These are phyloP conservation scores for Grosmannia clavigera DNA, from an alignment of 2,329 filamentous ascomycete genomes.

Conservation along the genomic window DNA sequence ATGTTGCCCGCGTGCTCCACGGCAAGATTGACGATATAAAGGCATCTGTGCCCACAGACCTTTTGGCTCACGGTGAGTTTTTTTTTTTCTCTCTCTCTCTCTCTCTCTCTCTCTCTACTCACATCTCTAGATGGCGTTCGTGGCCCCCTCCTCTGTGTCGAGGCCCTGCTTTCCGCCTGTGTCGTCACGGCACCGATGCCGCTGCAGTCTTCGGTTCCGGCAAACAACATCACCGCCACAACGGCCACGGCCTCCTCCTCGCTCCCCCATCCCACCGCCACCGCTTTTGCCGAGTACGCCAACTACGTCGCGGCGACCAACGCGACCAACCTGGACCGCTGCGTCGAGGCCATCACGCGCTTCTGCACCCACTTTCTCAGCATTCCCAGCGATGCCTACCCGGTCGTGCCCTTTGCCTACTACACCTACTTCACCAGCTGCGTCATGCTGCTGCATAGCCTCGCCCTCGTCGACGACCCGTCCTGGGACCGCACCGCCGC, in stretches of 20 bases:
- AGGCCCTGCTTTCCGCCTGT: conserved; percentile 26
- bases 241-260: background rate
- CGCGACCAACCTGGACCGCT: conserved; percentile 9
- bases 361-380: conserved; percentile 23
- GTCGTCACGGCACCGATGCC: conserved; percentile 9
- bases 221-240: no score
- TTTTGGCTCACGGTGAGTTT: conserved; percentile 13
- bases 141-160: conserved; percentile 22
- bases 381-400: conserved; percentile 16
- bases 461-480: conserved; percentile 23
- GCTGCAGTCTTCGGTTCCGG: background rate
- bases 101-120: background rate
- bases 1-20: conserved; percentile 13
- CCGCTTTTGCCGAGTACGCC: background rate
- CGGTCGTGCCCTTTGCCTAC: conserved; percentile 21
- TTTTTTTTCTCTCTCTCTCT: background rate
- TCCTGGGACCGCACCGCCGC: conserved; percentile 25
- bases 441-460: conserved; percentile 20
- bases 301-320: conserved; percentile 8
- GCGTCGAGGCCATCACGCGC: conserved; percentile 18
- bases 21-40: conserved; percentile 16
- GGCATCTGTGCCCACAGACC: conserved; percentile 13
- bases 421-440: conserved; percentile 23
- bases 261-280: background rate
- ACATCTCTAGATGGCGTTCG: conserved; percentile 21